phyloP scores from a whole-genome alignment of 2,329 filamentous ascomycete species.

The Hypoxylon sp. region DNA sequence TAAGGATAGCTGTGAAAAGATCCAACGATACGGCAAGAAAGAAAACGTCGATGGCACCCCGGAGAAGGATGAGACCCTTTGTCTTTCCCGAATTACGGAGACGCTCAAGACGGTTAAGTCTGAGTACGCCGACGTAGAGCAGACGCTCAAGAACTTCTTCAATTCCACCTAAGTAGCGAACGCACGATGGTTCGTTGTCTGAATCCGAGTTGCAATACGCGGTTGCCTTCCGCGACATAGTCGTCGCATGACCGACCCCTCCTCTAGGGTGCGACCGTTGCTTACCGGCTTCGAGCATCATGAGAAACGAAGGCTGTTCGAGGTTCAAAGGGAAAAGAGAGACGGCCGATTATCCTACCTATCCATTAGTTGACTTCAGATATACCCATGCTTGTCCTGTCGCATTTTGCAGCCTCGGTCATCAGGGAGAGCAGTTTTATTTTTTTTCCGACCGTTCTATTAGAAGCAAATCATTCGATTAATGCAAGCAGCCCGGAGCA shows the following conservation, averaged over 20 bases:
- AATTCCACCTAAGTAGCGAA: constrained; percentile 37
- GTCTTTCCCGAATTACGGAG: constrained; percentile 73
- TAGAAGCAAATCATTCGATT: constrained; percentile 30
- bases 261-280: constrained; percentile 24
- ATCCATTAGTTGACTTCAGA: constrained; percentile 36
- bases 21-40: constrained; percentile 87
- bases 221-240: constrained; percentile 19
- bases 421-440: constrained; percentile 41
- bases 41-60: constrained; percentile 79
- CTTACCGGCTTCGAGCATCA: constrained; percentile 41
- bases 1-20: constrained; percentile 93
- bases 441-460: constrained; percentile 34
- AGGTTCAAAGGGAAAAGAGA: constrained; percentile 32
- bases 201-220: constrained; percentile 23
- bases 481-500: constrained; percentile 30
- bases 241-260: constrained; percentile 14
- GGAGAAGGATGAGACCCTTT: constrained; percentile 72
- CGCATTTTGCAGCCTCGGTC: constrained; percentile 31
- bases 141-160: constrained; percentile 76
- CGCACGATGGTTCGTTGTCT: constrained; percentile 13
- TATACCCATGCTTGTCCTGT: constrained; percentile 31
- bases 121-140: constrained; percentile 79
- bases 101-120: constrained; percentile 76
- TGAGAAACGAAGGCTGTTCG: constrained; percentile 48
- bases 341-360: constrained; percentile 29